A percentile compares a stretch with the other conserved stretches of the same genome.
Evolutionary conservation across 371 early-diverging fungal genomes (phyloP).

Genomic region (Mortierella sp.): DNA sequence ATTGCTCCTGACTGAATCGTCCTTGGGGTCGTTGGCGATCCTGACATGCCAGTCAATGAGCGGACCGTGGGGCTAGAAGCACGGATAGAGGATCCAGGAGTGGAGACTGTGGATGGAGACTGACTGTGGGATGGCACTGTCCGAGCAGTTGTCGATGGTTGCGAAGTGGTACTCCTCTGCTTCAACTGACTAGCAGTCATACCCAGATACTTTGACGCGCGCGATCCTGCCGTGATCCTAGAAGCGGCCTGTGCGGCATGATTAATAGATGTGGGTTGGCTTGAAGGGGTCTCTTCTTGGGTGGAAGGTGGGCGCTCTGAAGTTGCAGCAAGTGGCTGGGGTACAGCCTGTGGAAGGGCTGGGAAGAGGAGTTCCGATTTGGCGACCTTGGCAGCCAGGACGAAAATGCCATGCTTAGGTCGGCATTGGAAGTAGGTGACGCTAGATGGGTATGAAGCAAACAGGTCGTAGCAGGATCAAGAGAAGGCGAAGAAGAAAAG

Average conservation of each 20-base stretch:
- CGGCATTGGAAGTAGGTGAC: conserved; percentile 75
- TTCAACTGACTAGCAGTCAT: conserved; percentile 68
- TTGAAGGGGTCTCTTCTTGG: conserved; percentile 10
- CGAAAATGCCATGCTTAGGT: conserved; percentile 76
- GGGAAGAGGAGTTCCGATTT: conserved; percentile 58
- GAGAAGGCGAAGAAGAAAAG: conserved; percentile 10
- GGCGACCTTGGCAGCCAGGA: conserved; percentile 69
- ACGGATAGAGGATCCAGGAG: conserved; percentile 12
- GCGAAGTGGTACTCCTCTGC: conserved; percentile 54
- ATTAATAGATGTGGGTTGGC: conserved; percentile 19
- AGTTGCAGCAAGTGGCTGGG: conserved; percentile 14
- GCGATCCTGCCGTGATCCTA: conserved; percentile 63
- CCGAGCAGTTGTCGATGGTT: conserved; percentile 10
- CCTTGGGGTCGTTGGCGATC: conserved; percentile 38
- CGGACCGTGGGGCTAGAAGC: conserved; percentile 45
- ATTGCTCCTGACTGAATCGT: conserved; percentile 12
- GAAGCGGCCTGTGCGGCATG: conserved; percentile 57
- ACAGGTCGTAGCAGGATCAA: no score
- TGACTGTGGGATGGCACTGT: background rate
- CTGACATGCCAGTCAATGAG: conserved; percentile 28
- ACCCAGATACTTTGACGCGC: conserved; percentile 69
- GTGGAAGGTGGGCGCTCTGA: conserved; percentile 3
- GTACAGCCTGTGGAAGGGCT: conserved; percentile 21
- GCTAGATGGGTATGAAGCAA: conserved; percentile 57
- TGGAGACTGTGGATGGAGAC: conserved; percentile 2